Evolutionary conservation across 2,329 filamentous ascomycete genomes (phyloP).

Genomic region (Emergomyces orientalis): DNA sequence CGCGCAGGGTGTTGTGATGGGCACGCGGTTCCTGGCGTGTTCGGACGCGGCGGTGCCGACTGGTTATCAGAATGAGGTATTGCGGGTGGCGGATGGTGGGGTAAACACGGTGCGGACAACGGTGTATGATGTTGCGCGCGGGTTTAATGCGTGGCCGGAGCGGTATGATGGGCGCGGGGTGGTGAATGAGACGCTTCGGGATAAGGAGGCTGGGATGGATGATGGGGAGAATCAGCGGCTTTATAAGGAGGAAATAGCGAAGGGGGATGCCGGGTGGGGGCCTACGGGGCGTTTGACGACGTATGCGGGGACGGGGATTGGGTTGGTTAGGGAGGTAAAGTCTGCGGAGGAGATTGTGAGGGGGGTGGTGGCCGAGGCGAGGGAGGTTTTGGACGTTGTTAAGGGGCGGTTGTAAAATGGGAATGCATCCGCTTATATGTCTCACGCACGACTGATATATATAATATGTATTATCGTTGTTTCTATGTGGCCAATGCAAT

Average conservation of each 20-base stretch:
- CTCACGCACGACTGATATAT: not conserved
- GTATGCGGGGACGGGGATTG: slow-evolving; percentile 55
- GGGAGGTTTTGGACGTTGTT: slow-evolving; percentile 14
- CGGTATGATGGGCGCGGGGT: slow-evolving; percentile 51
- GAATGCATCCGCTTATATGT: not conserved
- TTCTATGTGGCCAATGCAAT: not conserved
- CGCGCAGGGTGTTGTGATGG: slow-evolving; percentile 49
- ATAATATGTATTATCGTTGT: not conserved
- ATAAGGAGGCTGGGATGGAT: slow-evolving; percentile 32
- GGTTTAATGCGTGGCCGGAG: slow-evolving; percentile 49
- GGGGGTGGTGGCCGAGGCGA: slow-evolving; percentile 37
- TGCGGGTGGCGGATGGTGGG: slow-evolving; percentile 45
- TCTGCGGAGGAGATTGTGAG: slow-evolving; percentile 45
- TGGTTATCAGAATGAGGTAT: slow-evolving; percentile 43
- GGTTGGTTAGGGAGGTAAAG: slow-evolving; percentile 45
- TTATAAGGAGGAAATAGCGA: slow-evolving; percentile 41
- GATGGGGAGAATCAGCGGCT: slow-evolving; percentile 34
- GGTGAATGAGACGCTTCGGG: slow-evolving; percentile 45
- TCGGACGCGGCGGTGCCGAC: slow-evolving; percentile 40
- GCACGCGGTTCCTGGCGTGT: slow-evolving; percentile 53
- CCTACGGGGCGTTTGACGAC: slow-evolving; percentile 48
- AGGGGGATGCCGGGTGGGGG: slow-evolving; percentile 46
- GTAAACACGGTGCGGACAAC: slow-evolving; percentile 42
- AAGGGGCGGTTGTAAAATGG: not conserved
- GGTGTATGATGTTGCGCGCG: slow-evolving; percentile 47